Evolutionary conservation across 345 rosid genomes (phyloP).

Genomic region (Populus simonii): DNA sequence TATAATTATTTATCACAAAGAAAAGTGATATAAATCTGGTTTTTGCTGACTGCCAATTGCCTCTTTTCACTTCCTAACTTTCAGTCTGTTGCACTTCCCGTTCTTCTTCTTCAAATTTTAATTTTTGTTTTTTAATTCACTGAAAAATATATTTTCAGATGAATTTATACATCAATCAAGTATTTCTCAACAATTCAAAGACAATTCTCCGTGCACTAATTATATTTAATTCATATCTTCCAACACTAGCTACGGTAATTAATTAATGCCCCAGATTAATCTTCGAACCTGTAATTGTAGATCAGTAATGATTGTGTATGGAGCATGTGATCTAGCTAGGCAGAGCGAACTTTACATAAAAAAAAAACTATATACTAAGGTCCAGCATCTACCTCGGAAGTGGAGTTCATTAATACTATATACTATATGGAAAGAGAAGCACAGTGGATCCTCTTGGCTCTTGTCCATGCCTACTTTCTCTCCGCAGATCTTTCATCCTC

Average conservation of each 20-base stretch:
- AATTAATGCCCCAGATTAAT: background rate
- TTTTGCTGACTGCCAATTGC: background rate
- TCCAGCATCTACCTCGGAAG: background rate
- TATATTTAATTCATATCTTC: no score
- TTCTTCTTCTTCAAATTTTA: background rate
- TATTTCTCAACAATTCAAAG: no score
- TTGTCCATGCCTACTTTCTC: no score
- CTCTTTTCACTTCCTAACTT: background rate
- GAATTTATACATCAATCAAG: no score
- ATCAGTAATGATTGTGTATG: background rate
- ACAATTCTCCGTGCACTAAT: no score
- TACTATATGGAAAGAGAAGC: no score
- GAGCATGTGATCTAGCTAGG: background rate
- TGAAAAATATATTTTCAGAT: no score
- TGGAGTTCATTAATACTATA: background rate
- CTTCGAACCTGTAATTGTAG: background rate
- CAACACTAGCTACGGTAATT: background rate
- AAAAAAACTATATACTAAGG: background rate
- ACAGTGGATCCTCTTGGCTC: no score
- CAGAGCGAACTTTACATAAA: background rate
- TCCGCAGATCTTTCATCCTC: no score
- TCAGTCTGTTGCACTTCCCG: background rate
- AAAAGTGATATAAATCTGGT: background rate
- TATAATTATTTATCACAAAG: background rate
- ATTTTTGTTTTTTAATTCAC: background rate